Base-by-base conservation (phyloP, 139 green algal species). In the Pleodorina starrii region DNA sequence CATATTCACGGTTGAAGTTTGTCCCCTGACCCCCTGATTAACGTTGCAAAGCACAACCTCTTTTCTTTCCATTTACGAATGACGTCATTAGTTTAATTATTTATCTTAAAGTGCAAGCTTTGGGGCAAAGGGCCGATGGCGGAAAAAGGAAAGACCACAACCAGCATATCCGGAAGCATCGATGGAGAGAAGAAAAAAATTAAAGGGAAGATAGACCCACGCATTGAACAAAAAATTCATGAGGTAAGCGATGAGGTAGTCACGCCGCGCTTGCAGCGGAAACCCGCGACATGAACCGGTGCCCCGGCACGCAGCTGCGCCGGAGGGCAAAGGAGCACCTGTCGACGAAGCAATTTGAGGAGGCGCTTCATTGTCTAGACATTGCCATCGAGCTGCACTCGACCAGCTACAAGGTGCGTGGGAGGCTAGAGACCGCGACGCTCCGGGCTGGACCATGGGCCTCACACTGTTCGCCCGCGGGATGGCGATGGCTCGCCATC, bases 331-430 rank as follows among this genome's bases (percentile, higher is more conserved):
- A 92, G 59, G 50, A 78, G 19, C 66, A 92, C 32, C 66, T 92
- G 1, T 71, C 76, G 0, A 21, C 69, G 44, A 85, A 89, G 63
- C 63, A 92, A 42, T 92, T 88, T 40, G 35, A 73, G 11, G 91
- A 93, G 43, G 88, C 91, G 0, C 85, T 93, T 14, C 59, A 32
- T 6, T 91, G 87, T 50, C 46, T 93, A 1, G 91, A 93, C 46
- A 57, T 91, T 0, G 91, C 91, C 27, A 90, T 93, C 10, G 91
- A 93, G 23, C 71, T 93, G 36, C 86, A 93, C 27, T 89, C 84
- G 0, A 88, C 84, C 6, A 91, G 84, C 17, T 92, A 91, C 79
- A 93, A 93, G 87, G 90, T 91, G 14, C 5, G 42, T 38, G 6
- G 32, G 40, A 66, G 54, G 54, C 2, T 66, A 32, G 54, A 60